Evolutionary conservation across 2,329 filamentous ascomycete genomes (phyloP), one percentile per base, ranked within the genome.

Genomic region (Zymoseptoria passerinii): DNA sequence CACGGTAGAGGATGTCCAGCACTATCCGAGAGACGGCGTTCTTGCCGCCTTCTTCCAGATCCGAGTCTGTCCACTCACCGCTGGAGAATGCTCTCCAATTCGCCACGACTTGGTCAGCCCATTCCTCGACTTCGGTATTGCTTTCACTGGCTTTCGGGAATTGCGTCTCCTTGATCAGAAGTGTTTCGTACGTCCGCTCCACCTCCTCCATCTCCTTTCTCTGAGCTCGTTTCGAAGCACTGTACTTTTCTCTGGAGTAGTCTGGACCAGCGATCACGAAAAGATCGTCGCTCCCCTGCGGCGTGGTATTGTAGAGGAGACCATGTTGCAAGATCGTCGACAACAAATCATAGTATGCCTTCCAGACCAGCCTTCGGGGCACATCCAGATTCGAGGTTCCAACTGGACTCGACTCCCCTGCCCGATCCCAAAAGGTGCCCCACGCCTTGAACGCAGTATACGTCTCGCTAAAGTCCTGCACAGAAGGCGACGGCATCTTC

Each of bases 51-150:
- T 87, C 83, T 3, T 90, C 91, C 28, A 96, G 79, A 64, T 96
- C 90, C 56, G 84, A 77, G 63, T 95, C 88, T 49, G 80, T 81
- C 92, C 92, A 96, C 16, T 83, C 83, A 28, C 86, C 82, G 7
- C 92, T 89, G 66, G 88, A 90, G 7, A 96, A 74, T 35, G 94
- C 79, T 53, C 82, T 78, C 94, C 94, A 99, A 71, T 97, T 97
- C 63, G 78, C 80, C 69, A 95, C 86, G 8, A 90, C 88, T 56
- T 87, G 81, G 62, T 88, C 83, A 19, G 91, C 85, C 80, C 94
- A 97, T 8, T 78, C 77, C 71, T 97, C 92, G 2, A 97, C 83
- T 69, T 92, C 88, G 50, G 82, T 77, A 58, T 92, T 90, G 54
- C 83, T 80, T 67, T 94, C 85, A 49, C 89, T 87, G 0, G 94